Evolutionary conservation across 2,329 filamentous ascomycete species (phyloP).

Genomic region (Rutstroemia sp.): DNA sequence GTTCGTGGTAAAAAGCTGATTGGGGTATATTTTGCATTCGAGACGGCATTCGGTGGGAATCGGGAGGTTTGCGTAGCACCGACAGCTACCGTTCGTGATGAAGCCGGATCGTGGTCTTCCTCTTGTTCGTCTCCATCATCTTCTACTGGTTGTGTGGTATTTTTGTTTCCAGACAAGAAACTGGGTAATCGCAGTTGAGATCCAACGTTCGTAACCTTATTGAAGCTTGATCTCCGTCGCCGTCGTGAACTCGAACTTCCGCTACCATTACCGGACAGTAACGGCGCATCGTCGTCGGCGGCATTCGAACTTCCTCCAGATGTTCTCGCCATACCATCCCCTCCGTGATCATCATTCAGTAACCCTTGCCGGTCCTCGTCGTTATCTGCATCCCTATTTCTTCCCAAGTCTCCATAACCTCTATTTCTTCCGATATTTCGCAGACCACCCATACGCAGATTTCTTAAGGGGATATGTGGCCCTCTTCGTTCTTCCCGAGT

Average conservation of each 20-base stretch:
- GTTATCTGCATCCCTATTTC: slow-evolving; percentile 40
- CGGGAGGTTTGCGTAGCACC: slow-evolving; percentile 65
- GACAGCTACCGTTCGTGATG: slow-evolving; percentile 68
- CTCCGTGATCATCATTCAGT: slow-evolving; percentile 53
- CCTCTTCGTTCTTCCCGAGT: slow-evolving; percentile 23
- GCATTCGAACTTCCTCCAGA: slow-evolving; percentile 50
- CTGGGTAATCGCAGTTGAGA: slow-evolving; percentile 57
- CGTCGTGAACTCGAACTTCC: slow-evolving; percentile 11
- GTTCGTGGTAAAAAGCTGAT: slow-evolving; percentile 92
- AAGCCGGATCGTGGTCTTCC: slow-evolving; percentile 54
- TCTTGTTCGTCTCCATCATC: slow-evolving; percentile 37
- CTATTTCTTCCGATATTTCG: slow-evolving; percentile 42
- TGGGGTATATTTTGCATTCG: slow-evolving; percentile 95
- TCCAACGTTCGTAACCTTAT: slow-evolving; percentile 39
- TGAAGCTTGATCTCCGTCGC: slow-evolving; percentile 30
- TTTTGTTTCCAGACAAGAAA: slow-evolving; percentile 46
- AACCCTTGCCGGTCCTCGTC: slow-evolving; percentile 60
- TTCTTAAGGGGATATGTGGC: slow-evolving; percentile 59
- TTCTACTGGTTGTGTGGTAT: slow-evolving; percentile 7
- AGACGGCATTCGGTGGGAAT: slow-evolving; percentile 86
- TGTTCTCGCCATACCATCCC: slow-evolving; percentile 40
- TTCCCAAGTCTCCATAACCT: slow-evolving; percentile 54
- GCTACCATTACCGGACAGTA: slow-evolving; percentile 42
- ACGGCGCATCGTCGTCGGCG: slow-evolving; percentile 66
- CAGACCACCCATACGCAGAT: slow-evolving; percentile 58